phyloP scores from a whole-genome alignment of 495 filamentous ascomycete species.

The Alectoria sarmentosa region DNA sequence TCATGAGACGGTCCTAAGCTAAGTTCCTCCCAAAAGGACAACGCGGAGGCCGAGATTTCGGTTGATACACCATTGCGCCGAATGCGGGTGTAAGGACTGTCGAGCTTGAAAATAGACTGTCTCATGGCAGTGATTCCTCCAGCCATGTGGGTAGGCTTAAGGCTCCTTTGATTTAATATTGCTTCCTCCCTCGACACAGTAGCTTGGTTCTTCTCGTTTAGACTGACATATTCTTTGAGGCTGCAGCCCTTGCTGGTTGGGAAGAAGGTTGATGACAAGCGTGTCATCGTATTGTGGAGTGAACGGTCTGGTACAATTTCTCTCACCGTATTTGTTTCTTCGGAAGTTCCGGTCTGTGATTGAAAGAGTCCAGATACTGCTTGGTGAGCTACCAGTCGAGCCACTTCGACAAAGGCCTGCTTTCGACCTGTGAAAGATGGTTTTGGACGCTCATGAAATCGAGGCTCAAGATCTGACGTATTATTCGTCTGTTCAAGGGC shows the following conservation, averaged over 20 bases:
- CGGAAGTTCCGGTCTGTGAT: background rate
- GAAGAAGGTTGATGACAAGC: background rate
- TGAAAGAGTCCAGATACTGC: background rate
- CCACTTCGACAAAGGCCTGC: constrained; percentile 17
- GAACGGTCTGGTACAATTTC: constrained; percentile 1
- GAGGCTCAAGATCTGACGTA: background rate
- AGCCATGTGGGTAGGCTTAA: background rate
- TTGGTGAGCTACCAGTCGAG: constrained; percentile 22
- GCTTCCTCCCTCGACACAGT: background rate
- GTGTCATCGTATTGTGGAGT: background rate
- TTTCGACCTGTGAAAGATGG: constrained; percentile 10
- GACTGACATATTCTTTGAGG: constrained; percentile 3
- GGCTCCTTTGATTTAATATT: background rate
- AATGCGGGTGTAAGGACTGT: constrained; percentile 17
- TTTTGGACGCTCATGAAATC: background rate
- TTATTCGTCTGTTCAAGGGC: background rate
- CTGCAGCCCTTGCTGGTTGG: constrained; percentile 10
- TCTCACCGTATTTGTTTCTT: background rate
- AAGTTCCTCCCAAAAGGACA: constrained; percentile 88
- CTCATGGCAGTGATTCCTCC: background rate
- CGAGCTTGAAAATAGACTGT: constrained; percentile 10
- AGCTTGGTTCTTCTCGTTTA: background rate
- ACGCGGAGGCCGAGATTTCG: constrained; percentile 69
- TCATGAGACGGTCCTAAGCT: constrained; percentile 74
- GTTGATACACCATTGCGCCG: constrained; percentile 54